Conservation (phyloP, 805 yeast genomes). For the Hanseniaspora nectarophila region DNA sequence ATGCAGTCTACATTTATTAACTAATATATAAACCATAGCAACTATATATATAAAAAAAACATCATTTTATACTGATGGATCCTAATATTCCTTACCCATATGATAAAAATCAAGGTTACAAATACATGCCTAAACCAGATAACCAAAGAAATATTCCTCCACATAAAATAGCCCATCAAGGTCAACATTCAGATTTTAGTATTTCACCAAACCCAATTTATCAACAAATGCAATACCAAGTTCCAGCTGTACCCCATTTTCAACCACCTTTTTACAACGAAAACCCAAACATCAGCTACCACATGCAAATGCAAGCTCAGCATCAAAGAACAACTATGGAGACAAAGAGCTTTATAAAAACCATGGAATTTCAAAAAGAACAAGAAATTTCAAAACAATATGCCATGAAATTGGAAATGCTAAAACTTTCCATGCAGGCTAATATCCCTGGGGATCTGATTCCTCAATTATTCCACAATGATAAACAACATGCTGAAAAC, state of each 20-base stretch:
- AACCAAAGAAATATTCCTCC: background rate
- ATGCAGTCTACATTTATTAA: too few species aligned
- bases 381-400: constrained; percentile 79
- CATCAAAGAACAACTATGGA: constrained; percentile 20
- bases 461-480: constrained; percentile 41
- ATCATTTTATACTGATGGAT: background rate
- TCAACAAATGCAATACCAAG: background rate
- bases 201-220: background rate
- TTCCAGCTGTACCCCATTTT: background rate
- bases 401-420: constrained; percentile 51
- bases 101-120: background rate
- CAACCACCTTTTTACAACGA: background rate
- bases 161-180: background rate
- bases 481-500: constrained; percentile 5
- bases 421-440: constrained; percentile 48
- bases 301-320: background rate
- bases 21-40: background rate
- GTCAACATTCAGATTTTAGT: too few species aligned
- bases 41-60: background rate
- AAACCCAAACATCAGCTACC: background rate
- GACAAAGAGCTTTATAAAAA: constrained; percentile 42
- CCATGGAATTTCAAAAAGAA: constrained; percentile 50
- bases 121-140: background rate
- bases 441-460: constrained; percentile 56
- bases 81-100: background rate